Evolutionary conservation across 2,329 filamentous ascomycete genomes (phyloP).

Genomic region (Fonsecaea nubica): DNA sequence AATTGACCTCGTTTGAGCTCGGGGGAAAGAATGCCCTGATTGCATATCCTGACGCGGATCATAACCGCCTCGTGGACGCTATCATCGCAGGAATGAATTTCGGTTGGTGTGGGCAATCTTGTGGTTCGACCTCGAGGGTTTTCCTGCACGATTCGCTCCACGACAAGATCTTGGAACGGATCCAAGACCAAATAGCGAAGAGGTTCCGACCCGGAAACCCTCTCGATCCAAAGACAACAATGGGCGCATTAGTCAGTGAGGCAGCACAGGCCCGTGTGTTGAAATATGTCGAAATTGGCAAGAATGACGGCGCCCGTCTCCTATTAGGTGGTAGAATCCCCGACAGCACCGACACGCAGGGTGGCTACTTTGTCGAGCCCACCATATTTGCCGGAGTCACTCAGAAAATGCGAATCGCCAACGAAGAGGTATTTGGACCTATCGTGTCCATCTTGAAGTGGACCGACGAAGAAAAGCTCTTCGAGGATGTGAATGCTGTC

Average conservation of each 20-base stretch:
- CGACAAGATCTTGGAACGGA: constrained; percentile 69
- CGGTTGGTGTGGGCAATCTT: constrained; percentile 57
- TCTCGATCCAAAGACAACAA: constrained; percentile 55
- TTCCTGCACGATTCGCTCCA: constrained; percentile 66
- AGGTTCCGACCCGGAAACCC: constrained; percentile 71
- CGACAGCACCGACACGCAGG: constrained; percentile 8
- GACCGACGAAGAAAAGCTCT: constrained; percentile 23
- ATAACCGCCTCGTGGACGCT: constrained; percentile 71
- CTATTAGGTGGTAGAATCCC: constrained; percentile 20
- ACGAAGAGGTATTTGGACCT: constrained; percentile 36
- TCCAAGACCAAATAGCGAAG: constrained; percentile 65
- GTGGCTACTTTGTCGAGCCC: constrained; percentile 33
- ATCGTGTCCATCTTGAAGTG: constrained; percentile 27
- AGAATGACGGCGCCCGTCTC: constrained; percentile 26
- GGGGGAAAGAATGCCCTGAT: constrained; percentile 70
- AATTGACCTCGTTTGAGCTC: constrained; percentile 67
- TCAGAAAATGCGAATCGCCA: constrained; percentile 31
- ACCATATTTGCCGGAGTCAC: constrained; percentile 32
- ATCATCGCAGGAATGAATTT: constrained; percentile 54
- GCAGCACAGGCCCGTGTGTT: constrained; percentile 27
- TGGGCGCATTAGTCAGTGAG: constrained; percentile 26
- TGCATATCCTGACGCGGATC: constrained; percentile 69
- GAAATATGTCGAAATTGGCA: constrained; percentile 31
- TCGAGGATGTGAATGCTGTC: constrained; percentile 22
- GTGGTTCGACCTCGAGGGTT: constrained; percentile 68